Evolutionary conservation across 2,329 filamentous ascomycete genomes (phyloP), one percentile per base, ranked within the genome.

Genomic region (Trichoderma gracile): DNA sequence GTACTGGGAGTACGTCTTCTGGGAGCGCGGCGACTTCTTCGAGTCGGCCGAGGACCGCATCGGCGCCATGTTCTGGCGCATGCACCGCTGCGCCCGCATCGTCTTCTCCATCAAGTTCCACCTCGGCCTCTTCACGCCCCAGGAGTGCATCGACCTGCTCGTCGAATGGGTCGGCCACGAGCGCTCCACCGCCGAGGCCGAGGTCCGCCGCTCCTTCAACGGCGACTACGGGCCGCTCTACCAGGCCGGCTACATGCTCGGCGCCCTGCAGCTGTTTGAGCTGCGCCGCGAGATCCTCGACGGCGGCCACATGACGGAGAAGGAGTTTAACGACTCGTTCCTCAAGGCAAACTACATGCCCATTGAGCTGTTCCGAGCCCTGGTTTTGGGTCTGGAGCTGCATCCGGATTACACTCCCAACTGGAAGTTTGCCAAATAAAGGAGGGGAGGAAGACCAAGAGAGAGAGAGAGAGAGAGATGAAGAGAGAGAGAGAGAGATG

Each of bases 1-100:
- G 68, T 87, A 87, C 71, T 87, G 84, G 84, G 85, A 87, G 73
- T 76, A 86, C 68, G 71, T 85, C 19, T 76, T 88, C 17, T 88
- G 84, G 83, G 73, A 82, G 47, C 77, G 81, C 30, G 78, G 78
- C 33, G 78, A 81, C 67, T 87, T 86, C 68, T 79, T 81, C 63
- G 74, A 75, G 4, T 77, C 77, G 0, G 77, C 84, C 0, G 80
- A 84, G 65, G 82, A 86, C 67, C 78, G 78, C 45, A 78, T 87
- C 23, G 85, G 85, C 0, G 83, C 85, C 67, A 73, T 88, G 8
- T 87, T 86, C 71, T 87, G 85, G 85, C 79, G 84, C 15, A 86
- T 87, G 81, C 85, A 88, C 71, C 82, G 85, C 30, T 86, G 84
- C 68, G 81, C 82, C 6, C 80, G 85, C 43, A 86, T 86, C 68